A percentile compares a stretch with the other conserved stretches of the same genome.
These are phyloP conservation scores for Fusarium nanum DNA, from an alignment of 2,329 filamentous ascomycete species.

Conservation along the genomic window DNA sequence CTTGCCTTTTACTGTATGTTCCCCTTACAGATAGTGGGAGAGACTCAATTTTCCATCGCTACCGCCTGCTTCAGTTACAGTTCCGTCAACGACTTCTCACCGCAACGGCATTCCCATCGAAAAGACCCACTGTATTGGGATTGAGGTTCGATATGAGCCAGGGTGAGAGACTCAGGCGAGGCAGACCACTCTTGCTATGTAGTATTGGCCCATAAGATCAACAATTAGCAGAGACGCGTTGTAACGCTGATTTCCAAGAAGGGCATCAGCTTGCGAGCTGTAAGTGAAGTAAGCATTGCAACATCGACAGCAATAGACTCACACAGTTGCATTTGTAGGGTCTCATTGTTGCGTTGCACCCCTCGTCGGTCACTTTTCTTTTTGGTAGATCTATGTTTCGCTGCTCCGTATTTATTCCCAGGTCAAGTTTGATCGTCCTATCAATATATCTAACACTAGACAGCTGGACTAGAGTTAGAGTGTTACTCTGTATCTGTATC, in stretches of 20 bases:
- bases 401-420: neutral
- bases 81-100: neutral
- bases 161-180: constrained; percentile 34
- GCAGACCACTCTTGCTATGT: constrained; percentile 20
- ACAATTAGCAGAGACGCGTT: constrained; percentile 17
- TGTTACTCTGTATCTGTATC: neutral
- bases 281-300: constrained; percentile 7
- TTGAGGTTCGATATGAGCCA: constrained; percentile 13
- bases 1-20: constrained; percentile 1
- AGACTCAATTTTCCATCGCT: neutral
- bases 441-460: neutral
- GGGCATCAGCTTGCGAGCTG: constrained; percentile 29
- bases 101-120: constrained; percentile 15
- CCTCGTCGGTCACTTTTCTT: constrained; percentile 13
- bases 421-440: constrained; percentile 27
- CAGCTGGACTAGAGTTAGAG: neutral
- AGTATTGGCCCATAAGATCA: constrained; percentile 5
- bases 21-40: constrained; percentile 13
- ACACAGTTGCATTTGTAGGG: constrained; percentile 8
- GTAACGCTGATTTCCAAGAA: constrained; percentile 15
- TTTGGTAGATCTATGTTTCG: constrained; percentile 20
- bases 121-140: constrained; percentile 28
- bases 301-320: constrained; percentile 14
- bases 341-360: constrained; percentile 1
- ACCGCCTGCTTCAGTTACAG: neutral